Evolutionary conservation across 73 alveolate genomes (phyloP), one percentile per base, ranked within the genome.

Genomic region (Breviolum minutum): DNA sequence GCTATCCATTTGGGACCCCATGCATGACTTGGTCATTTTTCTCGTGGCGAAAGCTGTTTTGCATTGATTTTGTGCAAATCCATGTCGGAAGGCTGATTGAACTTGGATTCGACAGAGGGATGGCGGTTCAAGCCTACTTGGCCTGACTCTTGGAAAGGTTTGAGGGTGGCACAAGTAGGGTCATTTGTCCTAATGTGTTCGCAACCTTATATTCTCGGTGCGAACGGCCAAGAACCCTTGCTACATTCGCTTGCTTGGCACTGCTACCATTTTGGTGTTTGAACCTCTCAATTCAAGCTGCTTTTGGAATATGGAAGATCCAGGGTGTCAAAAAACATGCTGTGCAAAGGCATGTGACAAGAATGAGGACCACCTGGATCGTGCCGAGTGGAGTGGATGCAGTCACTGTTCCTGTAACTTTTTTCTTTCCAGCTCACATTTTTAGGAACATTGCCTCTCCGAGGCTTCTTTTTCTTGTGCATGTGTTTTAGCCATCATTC

Each of bases 91-190:
- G 95, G 95, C 79, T 88, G 61, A 88, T 48, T 9, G 95, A 88
- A 85, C 95, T 88, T 88, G 95, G 95, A 74, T 88, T 88, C 95
- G 95, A 88, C 70, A 88, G 95, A 68, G 85, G 85, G 70, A 88
- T 88, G 95, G 86, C 95, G 80, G 95, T 88, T 60, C 95, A 88
- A 71, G 95, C 95, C 16, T 88, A 88, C 70, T 76, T 88, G 83
- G 95, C 95, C 86, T 8, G 86, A 48, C 12, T 61, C 95, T n/a
- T 11, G 19, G 87, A 40, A 29, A 60, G 87, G 5, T 20, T 26
- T 61, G 26, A 77, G 22, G 48, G 32, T 8, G 30, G n/a, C 20
- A 10, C 17, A 29, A n/a, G 30, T 32, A 9, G 69, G n/a, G 60
- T 30, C 61, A 60, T 20, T 24, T 17, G 26, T 0, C 63, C 16